Evolutionary conservation across 108 stramenopile genomes (phyloP).

Genomic region (Tribonema minus): DNA sequence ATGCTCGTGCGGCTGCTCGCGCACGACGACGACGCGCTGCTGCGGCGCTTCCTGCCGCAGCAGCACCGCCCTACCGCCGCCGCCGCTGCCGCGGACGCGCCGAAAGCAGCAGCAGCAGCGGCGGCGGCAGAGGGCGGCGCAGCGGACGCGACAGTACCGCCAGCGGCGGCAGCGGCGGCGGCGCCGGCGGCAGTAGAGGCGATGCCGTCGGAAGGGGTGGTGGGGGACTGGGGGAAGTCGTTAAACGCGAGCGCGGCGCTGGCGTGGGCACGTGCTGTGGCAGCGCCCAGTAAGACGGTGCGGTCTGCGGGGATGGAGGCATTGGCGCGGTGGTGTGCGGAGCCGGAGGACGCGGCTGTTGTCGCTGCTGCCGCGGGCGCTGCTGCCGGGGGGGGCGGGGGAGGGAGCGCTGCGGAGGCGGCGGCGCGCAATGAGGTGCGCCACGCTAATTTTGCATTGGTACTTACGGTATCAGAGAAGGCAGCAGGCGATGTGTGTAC

Average conservation of each 20-base stretch:
- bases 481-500: no score
- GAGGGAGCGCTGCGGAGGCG: background rate
- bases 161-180: background rate
- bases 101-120: background rate
- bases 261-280: background rate
- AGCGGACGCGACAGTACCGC: background rate
- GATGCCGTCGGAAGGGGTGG: background rate
- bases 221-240: background rate
- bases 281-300: background rate
- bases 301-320: background rate
- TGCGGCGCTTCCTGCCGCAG: background rate
- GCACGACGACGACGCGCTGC: conserved; percentile 15
- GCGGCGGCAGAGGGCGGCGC: background rate
- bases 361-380: background rate
- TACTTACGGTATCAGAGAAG: no score
- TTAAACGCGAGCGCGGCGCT: background rate
- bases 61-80: background rate
- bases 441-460: no score
- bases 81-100: background rate
- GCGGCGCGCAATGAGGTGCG: background rate
- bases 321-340: background rate
- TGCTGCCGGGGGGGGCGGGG: background rate
- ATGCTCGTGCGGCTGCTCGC: conserved; percentile 1
- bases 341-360: background rate
- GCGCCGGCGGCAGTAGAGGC: background rate